A percentile compares a stretch with the other conserved stretches of the same genome.
These are phyloP conservation scores for Xylariales sp. DNA, from an alignment of 2,329 filamentous ascomycete genomes.

Conservation along the genomic window DNA sequence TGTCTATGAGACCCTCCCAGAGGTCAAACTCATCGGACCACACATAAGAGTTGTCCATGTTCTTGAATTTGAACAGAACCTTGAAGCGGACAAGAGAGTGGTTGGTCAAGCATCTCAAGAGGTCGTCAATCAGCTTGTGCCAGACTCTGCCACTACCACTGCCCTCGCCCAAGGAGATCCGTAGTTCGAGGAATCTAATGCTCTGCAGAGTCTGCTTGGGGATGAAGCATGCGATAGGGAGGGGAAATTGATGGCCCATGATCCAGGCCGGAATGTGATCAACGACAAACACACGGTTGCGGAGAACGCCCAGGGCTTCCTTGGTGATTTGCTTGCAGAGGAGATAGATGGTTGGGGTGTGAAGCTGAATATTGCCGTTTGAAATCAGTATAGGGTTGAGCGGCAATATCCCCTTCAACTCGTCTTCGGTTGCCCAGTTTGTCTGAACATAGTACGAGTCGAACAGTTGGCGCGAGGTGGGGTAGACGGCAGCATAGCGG, in stretches of 20 bases:
- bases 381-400: not conserved
- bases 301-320: slow-evolving; percentile 26
- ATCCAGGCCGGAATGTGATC: slow-evolving; percentile 32
- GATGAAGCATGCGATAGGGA: slow-evolving; percentile 25
- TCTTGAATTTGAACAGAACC: slow-evolving; percentile 26
- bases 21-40: slow-evolving; percentile 19
- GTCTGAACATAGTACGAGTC: slow-evolving; percentile 24
- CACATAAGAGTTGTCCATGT: slow-evolving; percentile 13
- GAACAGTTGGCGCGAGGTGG: slow-evolving; percentile 24
- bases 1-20: slow-evolving; percentile 17
- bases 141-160: slow-evolving; percentile 23
- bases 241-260: slow-evolving; percentile 19
- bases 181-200: slow-evolving; percentile 26
- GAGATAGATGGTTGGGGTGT: slow-evolving; percentile 29
- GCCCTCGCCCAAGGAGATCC: slow-evolving; percentile 25
- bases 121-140: slow-evolving; percentile 20
- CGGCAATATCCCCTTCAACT: not conserved
- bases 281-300: slow-evolving; percentile 23
- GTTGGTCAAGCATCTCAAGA: slow-evolving; percentile 22
- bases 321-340: slow-evolving; percentile 29
- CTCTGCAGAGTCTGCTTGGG: slow-evolving; percentile 26
- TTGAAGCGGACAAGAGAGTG: slow-evolving; percentile 24
- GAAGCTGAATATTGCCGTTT: slow-evolving; percentile 12
- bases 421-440: not conserved
- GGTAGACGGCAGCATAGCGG: slow-evolving; percentile 22